Conservation (phyloP, 1,284 basidiomycete genomes). For the Sporisorium iseilematis-ciliati region DNA sequence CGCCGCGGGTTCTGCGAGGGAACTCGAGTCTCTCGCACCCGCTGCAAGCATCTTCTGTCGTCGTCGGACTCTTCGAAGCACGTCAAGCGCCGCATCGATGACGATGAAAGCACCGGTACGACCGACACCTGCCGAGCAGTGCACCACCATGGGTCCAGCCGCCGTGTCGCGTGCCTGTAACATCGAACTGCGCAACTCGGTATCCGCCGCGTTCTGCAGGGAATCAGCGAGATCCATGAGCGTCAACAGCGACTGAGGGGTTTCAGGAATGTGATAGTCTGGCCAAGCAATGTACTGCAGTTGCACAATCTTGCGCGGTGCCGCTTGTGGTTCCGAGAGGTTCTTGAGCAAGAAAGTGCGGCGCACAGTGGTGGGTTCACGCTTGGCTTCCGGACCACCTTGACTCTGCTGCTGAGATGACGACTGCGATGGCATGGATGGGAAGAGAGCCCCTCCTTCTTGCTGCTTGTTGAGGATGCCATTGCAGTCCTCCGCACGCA, state of each 20-base stretch:
- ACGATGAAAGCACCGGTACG: slow-evolving; percentile 66
- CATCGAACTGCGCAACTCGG: slow-evolving; percentile 17
- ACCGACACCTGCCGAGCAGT: slow-evolving; percentile 69
- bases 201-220: slow-evolving; percentile 51
- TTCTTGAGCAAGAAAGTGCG: slow-evolving; percentile 54
- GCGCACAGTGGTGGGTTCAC: slow-evolving; percentile 45
- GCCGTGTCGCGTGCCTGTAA: background rate
- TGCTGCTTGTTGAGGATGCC: slow-evolving; percentile 14
- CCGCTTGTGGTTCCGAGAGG: slow-evolving; percentile 25
- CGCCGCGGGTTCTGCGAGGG: slow-evolving; percentile 5
- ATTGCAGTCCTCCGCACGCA: slow-evolving; percentile 34
- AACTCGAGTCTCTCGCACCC: background rate
- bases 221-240: slow-evolving; percentile 56
- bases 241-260: slow-evolving; percentile 56
- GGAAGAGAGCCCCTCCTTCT: slow-evolving; percentile 51
- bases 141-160: slow-evolving; percentile 63
- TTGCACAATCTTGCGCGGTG: slow-evolving; percentile 51
- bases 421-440: slow-evolving; percentile 35
- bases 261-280: slow-evolving; percentile 66
- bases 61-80: slow-evolving; percentile 47
- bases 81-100: slow-evolving; percentile 61
- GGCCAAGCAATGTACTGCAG: slow-evolving; percentile 68
- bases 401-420: slow-evolving; percentile 12
- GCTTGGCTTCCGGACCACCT: slow-evolving; percentile 3
- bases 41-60: slow-evolving; percentile 17